These are phyloP conservation scores for Cochlearia excelsa DNA, from an alignment of 345 rosid genomes.

Conservation along the genomic window DNA sequence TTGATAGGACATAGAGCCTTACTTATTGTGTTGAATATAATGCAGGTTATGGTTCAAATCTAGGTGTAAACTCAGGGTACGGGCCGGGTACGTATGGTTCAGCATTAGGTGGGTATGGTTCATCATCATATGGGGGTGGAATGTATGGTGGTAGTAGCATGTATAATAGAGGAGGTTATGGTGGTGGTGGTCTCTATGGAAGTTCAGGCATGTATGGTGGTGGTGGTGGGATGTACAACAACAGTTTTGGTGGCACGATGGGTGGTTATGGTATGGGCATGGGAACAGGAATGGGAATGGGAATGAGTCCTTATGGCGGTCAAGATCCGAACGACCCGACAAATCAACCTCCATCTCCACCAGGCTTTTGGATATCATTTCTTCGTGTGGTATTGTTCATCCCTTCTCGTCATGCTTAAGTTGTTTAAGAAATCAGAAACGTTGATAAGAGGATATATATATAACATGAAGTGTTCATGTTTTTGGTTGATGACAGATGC, in stretches of 20 bases:
- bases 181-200: conserved; percentile 53
- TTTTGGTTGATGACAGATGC: conserved; percentile 56
- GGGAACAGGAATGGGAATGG: conserved; percentile 42
- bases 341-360: conserved; percentile 86
- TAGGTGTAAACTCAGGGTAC: conserved; percentile 62
- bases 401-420: conserved; percentile 5
- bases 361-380: conserved; percentile 97
- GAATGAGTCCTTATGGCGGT: conserved; percentile 68
- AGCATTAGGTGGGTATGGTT: conserved; percentile 74
- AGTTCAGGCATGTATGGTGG: conserved; percentile 64
- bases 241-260: conserved; percentile 75
- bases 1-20: conserved; percentile 7
- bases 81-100: conserved; percentile 46
- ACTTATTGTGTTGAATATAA: conserved; percentile 13
- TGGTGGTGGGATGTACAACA: conserved; percentile 50
- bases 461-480: conserved; percentile 6
- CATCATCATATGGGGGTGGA: conserved; percentile 42
- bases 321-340: conserved; percentile 90
- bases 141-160: conserved; percentile 71
- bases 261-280: conserved; percentile 92
- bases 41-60: conserved; percentile 72
- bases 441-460: conserved; percentile 4
- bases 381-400: conserved; percentile 66
- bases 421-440: conserved; percentile 14
- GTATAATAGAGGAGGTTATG: conserved; percentile 80